Percentiles rank a stretch among this genome's conserved stretches.
phyloP scores from a whole-genome alignment of 192 early-diverging fungal species.

The Entomortierella lignicola region DNA sequence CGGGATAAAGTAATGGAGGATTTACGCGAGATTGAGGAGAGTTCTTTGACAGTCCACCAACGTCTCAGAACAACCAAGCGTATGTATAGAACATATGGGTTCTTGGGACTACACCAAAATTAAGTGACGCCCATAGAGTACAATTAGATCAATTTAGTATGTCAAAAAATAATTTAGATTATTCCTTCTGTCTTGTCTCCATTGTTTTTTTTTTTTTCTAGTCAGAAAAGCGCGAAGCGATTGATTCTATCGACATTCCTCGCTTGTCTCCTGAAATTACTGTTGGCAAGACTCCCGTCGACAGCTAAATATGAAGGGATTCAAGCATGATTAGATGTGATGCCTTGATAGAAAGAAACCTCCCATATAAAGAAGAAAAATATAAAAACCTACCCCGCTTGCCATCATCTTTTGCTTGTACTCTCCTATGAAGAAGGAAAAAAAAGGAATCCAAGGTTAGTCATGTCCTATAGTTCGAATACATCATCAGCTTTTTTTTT shows the following conservation, averaged over 20 bases:
- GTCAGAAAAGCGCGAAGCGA: background rate
- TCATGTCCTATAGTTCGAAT: background rate
- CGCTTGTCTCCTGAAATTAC: background rate
- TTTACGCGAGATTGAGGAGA: conserved; percentile 80
- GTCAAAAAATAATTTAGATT: too few species aligned
- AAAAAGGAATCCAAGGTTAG: background rate
- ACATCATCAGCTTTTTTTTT: background rate
- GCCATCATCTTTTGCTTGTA: conserved; percentile 46
- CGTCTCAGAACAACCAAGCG: conserved; percentile 66
- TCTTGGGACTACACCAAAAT: conserved; percentile 53
- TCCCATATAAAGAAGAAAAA: too few species aligned
- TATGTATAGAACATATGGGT: conserved; percentile 76
- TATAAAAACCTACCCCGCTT: conserved; percentile 25
- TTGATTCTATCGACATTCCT: background rate
- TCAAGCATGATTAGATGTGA: too few species aligned
- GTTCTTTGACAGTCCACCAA: conserved; percentile 58
- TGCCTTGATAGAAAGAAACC: too few species aligned
- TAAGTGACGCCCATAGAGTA: background rate
- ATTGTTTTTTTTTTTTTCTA: background rate
- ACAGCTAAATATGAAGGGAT: background rate
- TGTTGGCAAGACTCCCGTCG: background rate
- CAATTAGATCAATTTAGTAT: too few species aligned
- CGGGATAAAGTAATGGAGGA: conserved; percentile 81
- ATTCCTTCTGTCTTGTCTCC: too few species aligned
- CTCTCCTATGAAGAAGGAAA: conserved; percentile 14